Conservation (phyloP, 805 yeast genomes). For the Pichia eremophila region DNA sequence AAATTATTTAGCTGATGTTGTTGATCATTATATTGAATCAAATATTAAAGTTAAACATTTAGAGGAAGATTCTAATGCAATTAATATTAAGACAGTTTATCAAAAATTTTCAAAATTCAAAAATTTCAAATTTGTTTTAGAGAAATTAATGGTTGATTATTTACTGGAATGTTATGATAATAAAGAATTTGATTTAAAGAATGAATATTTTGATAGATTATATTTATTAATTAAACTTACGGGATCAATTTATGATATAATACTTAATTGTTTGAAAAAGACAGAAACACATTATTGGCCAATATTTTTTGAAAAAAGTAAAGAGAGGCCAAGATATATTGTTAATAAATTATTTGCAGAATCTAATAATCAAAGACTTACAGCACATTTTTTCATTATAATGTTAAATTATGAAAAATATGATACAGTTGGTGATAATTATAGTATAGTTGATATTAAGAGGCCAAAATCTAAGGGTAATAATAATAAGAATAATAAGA, state of each 20-base stretch:
- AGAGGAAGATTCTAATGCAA: conserved; percentile 15
- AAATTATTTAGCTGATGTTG: conserved; percentile 36
- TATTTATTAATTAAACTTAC: conserved; percentile 26
- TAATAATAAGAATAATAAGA: neutral
- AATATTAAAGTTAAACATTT: conserved; percentile 14
- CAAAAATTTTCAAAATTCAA: conserved; percentile 31
- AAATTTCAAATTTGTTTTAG: conserved; percentile 41
- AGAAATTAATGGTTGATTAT: conserved; percentile 36
- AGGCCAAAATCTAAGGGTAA: neutral
- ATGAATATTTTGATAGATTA: conserved; percentile 23
- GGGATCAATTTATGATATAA: conserved; percentile 27
- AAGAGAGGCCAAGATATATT: conserved; percentile 37
- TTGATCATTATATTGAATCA: conserved; percentile 35
- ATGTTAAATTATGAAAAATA: conserved; percentile 39
- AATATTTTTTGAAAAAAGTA: conserved; percentile 33
- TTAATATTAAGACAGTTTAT: conserved; percentile 23
- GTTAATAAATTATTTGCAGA: conserved; percentile 29
- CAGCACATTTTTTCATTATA: conserved; percentile 43
- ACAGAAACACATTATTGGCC: conserved; percentile 45
- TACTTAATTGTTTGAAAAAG: conserved; percentile 43
- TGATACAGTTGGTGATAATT: neutral
- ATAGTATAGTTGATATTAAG: neutral
- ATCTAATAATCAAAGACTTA: conserved; percentile 33
- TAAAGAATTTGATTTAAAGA: conserved; percentile 16
- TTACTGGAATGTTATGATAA: conserved; percentile 26